phyloP scores from a whole-genome alignment of 768 basidiomycete species.

The Amanita rubescens region DNA sequence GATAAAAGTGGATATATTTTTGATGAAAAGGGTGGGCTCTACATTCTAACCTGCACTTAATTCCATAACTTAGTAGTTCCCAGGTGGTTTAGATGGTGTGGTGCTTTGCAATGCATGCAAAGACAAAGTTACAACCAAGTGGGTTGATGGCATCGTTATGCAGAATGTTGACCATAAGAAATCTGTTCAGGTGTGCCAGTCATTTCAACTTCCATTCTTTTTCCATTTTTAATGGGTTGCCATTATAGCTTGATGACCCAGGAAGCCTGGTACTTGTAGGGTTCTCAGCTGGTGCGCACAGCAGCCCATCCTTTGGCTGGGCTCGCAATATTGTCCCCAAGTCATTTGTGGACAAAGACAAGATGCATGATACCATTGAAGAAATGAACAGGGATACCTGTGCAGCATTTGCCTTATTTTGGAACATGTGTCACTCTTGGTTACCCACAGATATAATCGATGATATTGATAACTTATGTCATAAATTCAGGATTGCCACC shows the following conservation, averaged over 20 bases:
- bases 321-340: conserved; percentile 10
- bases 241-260: conserved; percentile 13
- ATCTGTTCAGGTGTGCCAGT: not conserved
- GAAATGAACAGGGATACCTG: conserved; percentile 1
- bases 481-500: not conserved
- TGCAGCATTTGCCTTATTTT: conserved; percentile 11
- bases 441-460: conserved; percentile 10
- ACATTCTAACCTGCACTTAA: not conserved
- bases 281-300: conserved; percentile 11
- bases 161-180: not conserved
- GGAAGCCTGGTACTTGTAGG: conserved; percentile 9
- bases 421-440: conserved; percentile 8
- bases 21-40: not conserved
- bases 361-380: not conserved
- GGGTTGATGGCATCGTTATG: not conserved
- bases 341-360: not conserved
- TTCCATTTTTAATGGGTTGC: not conserved
- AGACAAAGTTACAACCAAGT: not conserved
- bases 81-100: not conserved
- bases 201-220: too few relatives aligned
- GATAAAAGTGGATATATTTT: not conserved
- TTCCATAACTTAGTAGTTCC: too few relatives aligned
- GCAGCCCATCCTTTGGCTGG: conserved; percentile 12
- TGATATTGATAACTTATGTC: conserved; percentile 4
- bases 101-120: not conserved